Conservation (phyloP, 2,329 filamentous ascomycete genomes). For the Fusarium veterinarium region DNA sequence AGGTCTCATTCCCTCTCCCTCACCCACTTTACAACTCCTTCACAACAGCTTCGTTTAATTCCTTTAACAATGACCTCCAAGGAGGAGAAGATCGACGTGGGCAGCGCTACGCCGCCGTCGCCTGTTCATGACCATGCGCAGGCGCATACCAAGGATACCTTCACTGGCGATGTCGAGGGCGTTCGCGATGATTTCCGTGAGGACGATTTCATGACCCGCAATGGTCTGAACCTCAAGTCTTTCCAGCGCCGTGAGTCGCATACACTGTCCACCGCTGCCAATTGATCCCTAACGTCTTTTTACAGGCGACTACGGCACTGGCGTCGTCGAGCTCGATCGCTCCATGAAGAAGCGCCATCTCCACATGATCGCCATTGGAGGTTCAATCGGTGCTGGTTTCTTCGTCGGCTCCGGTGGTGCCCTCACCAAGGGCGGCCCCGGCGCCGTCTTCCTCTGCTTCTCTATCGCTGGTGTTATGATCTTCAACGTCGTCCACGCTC, state of each 20-base stretch:
- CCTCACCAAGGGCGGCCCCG: slow-evolving; percentile 62
- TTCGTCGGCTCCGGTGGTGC: slow-evolving; percentile 70
- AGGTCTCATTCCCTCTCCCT: not conserved
- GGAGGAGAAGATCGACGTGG: slow-evolving; percentile 37
- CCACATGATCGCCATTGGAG: slow-evolving; percentile 72
- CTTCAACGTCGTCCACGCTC: slow-evolving; percentile 70
- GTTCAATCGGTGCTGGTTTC: slow-evolving; percentile 72
- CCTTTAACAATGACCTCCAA: slow-evolving; percentile 28
- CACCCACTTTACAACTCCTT: not conserved
- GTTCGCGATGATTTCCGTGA: slow-evolving; percentile 40
- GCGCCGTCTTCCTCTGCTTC: slow-evolving; percentile 62
- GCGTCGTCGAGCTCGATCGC: slow-evolving; percentile 53
- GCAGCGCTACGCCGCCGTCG: slow-evolving; percentile 28
- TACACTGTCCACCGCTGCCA: not conserved
- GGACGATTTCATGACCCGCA: slow-evolving; percentile 45
- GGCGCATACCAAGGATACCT: slow-evolving; percentile 19
- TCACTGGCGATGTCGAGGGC: not conserved
- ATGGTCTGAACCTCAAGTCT: slow-evolving; percentile 43
- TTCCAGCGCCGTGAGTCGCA: slow-evolving; percentile 38
- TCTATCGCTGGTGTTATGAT: slow-evolving; percentile 69
- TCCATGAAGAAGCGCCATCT: slow-evolving; percentile 68
- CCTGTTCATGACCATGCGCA: not conserved
- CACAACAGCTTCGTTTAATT: not conserved
- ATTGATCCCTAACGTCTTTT: slow-evolving; percentile 9
- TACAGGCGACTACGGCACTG: slow-evolving; percentile 42